Evolutionary conservation across 495 filamentous ascomycete genomes (phyloP).

Genomic region (Penicillium bialowiezense): DNA sequence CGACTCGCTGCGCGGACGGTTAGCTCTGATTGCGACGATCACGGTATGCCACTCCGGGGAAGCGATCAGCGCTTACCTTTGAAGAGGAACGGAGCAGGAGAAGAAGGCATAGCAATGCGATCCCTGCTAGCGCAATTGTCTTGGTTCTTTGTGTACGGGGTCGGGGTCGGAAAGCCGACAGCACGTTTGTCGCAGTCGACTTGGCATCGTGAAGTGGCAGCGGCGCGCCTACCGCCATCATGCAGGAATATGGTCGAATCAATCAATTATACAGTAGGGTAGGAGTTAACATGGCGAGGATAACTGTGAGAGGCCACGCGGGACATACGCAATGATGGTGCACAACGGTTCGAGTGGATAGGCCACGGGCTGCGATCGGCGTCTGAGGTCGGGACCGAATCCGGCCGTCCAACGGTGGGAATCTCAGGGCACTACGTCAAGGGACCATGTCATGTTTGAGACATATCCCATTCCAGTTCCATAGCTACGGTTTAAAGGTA

Average conservation of each 20-base stretch:
- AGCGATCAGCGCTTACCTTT: conserved; percentile 16
- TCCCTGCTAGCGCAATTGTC: conserved; percentile 17
- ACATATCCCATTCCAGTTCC: too few relatives aligned
- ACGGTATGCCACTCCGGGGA: background rate
- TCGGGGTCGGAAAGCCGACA: conserved; percentile 27
- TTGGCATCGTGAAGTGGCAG: conserved; percentile 29
- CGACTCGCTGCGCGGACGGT: conserved; percentile 17
- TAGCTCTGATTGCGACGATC: conserved; percentile 12
- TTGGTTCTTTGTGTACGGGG: conserved; percentile 32
- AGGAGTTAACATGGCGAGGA: conserved; percentile 10
- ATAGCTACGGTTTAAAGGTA: too few relatives aligned
- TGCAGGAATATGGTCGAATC: conserved; percentile 3
- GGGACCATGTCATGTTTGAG: too few relatives aligned
- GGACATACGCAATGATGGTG: conserved; percentile 23
- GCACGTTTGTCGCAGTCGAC: conserved; percentile 20
- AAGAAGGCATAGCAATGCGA: conserved; percentile 26
- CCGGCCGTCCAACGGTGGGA: too few relatives aligned
- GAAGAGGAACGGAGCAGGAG: conserved; percentile 22
- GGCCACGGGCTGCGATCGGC: conserved; percentile 10
- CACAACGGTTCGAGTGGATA: conserved; percentile 11
- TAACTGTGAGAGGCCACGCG: conserved; percentile 14
- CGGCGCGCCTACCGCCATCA: conserved; percentile 31
- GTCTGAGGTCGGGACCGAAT: too few relatives aligned
- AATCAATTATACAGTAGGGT: background rate
- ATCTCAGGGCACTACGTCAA: too few relatives aligned